phyloP scores from a whole-genome alignment of 73 alveolate genomes.

The Paramecium sonneborni region DNA sequence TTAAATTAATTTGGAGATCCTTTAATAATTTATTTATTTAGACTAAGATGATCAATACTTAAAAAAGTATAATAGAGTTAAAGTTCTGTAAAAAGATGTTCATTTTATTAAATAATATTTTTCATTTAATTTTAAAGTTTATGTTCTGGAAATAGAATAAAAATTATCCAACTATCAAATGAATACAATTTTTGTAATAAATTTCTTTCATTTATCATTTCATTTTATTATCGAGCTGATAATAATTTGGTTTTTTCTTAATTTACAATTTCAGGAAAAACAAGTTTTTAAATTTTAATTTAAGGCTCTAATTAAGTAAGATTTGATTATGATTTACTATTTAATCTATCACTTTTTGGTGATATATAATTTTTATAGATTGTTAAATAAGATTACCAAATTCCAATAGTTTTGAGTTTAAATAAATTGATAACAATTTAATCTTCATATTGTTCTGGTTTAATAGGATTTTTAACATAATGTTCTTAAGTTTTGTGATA shows the following conservation, averaged over 20 bases:
- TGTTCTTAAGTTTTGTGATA: conserved; percentile 42
- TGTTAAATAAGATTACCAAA: background rate
- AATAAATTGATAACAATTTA: background rate
- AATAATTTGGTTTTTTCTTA: background rate
- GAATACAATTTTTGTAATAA: background rate
- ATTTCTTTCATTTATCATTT: background rate
- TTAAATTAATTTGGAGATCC: background rate
- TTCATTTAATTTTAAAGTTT: background rate
- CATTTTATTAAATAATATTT: background rate
- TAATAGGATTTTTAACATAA: conserved; percentile 4
- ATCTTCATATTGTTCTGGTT: conserved; percentile 30
- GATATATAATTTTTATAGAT: background rate
- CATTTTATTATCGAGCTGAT: conserved; percentile 44
- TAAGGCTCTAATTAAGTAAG: background rate
- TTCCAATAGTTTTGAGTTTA: background rate
- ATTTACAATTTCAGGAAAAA: background rate
- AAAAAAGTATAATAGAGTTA: background rate
- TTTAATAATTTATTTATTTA: background rate
- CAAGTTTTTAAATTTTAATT: background rate
- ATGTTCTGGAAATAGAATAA: background rate
- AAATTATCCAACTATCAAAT: background rate
- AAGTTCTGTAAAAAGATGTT: background rate
- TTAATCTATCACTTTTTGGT: background rate
- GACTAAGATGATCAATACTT: conserved; percentile 26
- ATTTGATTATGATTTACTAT: conserved; percentile 10